These are phyloP conservation scores for Thraustotheca clavata DNA, from an alignment of 352 stramenopile genomes.

Conservation along the genomic window DNA sequence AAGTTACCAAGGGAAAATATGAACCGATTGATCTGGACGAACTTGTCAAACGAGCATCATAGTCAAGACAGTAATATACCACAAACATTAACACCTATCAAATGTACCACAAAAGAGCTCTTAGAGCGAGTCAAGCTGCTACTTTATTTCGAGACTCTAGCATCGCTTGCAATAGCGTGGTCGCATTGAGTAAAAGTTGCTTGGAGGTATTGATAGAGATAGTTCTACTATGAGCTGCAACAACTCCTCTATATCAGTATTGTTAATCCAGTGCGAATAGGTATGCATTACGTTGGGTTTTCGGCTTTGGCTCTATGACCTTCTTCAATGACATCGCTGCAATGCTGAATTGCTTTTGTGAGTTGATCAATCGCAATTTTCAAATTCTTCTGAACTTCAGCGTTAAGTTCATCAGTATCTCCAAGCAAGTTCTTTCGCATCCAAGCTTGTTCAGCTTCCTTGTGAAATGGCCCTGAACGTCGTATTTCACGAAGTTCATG, in stretches of 20 bases:
- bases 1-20: slow-evolving; percentile 53
- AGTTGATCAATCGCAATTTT: slow-evolving; percentile 11
- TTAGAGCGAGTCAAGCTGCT: no score
- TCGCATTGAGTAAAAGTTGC: slow-evolving; percentile 6
- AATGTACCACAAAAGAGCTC: neutral
- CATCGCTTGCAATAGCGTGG: neutral
- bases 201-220: slow-evolving; percentile 15
- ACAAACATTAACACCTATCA: neutral
- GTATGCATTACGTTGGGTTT: neutral
- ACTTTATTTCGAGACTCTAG: neutral
- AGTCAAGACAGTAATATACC: neutral
- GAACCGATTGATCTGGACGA: slow-evolving; percentile 68
- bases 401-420: neutral
- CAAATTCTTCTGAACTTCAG: slow-evolving; percentile 1
- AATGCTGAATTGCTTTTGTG: neutral
- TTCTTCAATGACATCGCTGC: slow-evolving; percentile 8
- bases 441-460: neutral
- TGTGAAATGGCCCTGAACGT: neutral
- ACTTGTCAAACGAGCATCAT: slow-evolving; percentile 33
- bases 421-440: slow-evolving; percentile 18
- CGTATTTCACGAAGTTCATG: slow-evolving; percentile 10
- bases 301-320: neutral
- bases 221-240: slow-evolving; percentile 1
- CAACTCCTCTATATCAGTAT: neutral
- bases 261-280: no score